Base-by-base conservation (phyloP, 257 asterid genomes). In the Nicotiana noctiflora region DNA sequence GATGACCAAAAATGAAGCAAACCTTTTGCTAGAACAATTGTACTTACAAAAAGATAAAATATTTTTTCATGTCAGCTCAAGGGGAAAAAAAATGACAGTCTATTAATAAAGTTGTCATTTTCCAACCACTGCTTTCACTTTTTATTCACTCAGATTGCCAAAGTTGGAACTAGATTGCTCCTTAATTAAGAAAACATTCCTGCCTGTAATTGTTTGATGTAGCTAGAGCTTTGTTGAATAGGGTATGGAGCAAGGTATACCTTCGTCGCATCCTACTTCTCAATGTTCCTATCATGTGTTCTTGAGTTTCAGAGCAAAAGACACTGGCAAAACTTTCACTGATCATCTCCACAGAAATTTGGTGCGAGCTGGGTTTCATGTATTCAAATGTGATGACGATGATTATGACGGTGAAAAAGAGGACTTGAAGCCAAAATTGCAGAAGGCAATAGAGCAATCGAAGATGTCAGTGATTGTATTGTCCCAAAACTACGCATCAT, bases 241-340 rank as follows among this genome's bases (percentile, higher is more conserved):
- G 6, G 23, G 15, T 13, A 74, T 74, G 78, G 78, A 70, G n/a
- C n/a, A n/a, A n/a, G n/a, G n/a, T n/a, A n/a, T n/a, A 18, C 64
- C 31, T 6, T 59, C 29, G 2, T 1, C 9, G 14, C 6, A 6
- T 19, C 7, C 62, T 21, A 56, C n/a, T 32, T 40, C 49, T 40
- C 9, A 4, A 66, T 34, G 21, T 77, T 77, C 68, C 2, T 56
- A 81, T n/a, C 79, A 81, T 55, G 15, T 70, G 17, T 81, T 67
- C 83, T 72, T 81, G 79, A 81, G 83, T 61, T 81, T 72, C 75
- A 81, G 17, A 0, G 51, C 52, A 0, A 9, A 37, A 46, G 80
- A 81, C 8, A 74, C 61, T 32, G 80, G 75, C 37, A 81, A 72
- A 15, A 74, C 52, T 53, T 81, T 81, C 19, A 44, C 80, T 10